Percentiles rank a stretch among this genome's conserved stretches.
phyloP scores from a whole-genome alignment of 768 basidiomycete genomes.

The Krasilnikovozyma curviuscula region DNA sequence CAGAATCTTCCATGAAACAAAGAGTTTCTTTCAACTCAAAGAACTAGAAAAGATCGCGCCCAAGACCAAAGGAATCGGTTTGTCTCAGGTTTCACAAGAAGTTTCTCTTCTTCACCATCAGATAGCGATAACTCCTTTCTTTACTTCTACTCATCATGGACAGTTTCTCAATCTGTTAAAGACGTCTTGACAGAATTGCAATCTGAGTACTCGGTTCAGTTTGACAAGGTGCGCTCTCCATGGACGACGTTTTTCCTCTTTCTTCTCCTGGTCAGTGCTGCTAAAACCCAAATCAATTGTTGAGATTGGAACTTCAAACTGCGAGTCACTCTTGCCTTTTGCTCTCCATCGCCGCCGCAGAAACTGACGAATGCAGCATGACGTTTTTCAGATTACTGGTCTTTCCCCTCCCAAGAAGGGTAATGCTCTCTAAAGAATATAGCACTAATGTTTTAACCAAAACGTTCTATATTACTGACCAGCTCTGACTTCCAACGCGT shows the following conservation, averaged over 20 bases:
- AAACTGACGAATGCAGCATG: too few relatives aligned
- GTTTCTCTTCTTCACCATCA: background rate
- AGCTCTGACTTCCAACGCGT: background rate
- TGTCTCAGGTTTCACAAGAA: background rate
- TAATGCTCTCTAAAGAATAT: background rate
- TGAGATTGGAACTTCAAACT: constrained; percentile 58
- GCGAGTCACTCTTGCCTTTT: constrained; percentile 32
- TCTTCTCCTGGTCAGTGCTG: background rate
- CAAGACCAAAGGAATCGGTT: constrained; percentile 13
- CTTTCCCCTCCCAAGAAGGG: background rate
- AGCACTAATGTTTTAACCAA: background rate
- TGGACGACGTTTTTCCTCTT: background rate
- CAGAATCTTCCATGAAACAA: constrained; percentile 86
- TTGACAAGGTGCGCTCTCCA: constrained; percentile 48
- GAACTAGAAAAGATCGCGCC: constrained; percentile 57
- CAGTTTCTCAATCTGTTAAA: constrained; percentile 78
- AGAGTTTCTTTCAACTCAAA: constrained; percentile 74
- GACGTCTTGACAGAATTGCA: constrained; percentile 74
- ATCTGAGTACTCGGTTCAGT: constrained; percentile 65
- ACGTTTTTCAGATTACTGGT: constrained; percentile 3
- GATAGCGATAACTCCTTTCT: background rate
- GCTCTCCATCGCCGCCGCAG: too few relatives aligned
- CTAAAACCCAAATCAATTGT: background rate
- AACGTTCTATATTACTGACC: background rate
- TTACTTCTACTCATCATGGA: background rate